Evolutionary conservation across 2,329 filamentous ascomycete species (phyloP), one percentile per base, ranked within the genome.

Genomic region (Reticulascus tulasneorum): DNA sequence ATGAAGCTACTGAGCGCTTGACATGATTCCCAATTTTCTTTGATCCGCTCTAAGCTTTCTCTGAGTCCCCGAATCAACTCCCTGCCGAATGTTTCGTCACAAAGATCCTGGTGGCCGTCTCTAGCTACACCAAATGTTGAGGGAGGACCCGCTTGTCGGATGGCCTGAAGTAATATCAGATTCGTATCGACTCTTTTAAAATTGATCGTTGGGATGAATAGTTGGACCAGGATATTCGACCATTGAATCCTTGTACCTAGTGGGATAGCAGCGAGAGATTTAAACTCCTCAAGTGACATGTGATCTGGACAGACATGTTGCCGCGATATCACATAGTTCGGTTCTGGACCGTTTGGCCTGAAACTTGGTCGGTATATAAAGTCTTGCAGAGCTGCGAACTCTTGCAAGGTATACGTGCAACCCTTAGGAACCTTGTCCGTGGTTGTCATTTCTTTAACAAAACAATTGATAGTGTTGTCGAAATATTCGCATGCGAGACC

Each of bases 201-300:
- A 28, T 77, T 67, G 0, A 83, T 34, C 2, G 58, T 58, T 0
- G 70, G 66, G 2, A 60, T 55, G 0, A 56, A 52, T 4, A 83
- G 51, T 46, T 80, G 69, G 1, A 61, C 48, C 0, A 77, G 48
- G 4, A 83, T 67, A 35, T 79, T 82, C 8, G 60, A 47, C 71
- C 76, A 82, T 33, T 77, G 72, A 8, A 79, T 53, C 1, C 53
- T 48, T 13, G 61, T 39, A 0, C 76, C 76, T 2, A 69, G 49
- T 0, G 70, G 63, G 4, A 82, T 44, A 0, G 64, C 49, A 0
- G 63, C 60, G n/a, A 81, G 65, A 0, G 66, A 59, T 33, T 73
- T 71, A 49, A 67, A 82, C 35, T 84, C 76, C 0, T 70, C 66
- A 0, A 77, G 39, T 0, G 68, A 61, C 37, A 84, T 56, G 16